phyloP scores from a whole-genome alignment of 345 rosid genomes.

The Sonneratia caseolaris region DNA sequence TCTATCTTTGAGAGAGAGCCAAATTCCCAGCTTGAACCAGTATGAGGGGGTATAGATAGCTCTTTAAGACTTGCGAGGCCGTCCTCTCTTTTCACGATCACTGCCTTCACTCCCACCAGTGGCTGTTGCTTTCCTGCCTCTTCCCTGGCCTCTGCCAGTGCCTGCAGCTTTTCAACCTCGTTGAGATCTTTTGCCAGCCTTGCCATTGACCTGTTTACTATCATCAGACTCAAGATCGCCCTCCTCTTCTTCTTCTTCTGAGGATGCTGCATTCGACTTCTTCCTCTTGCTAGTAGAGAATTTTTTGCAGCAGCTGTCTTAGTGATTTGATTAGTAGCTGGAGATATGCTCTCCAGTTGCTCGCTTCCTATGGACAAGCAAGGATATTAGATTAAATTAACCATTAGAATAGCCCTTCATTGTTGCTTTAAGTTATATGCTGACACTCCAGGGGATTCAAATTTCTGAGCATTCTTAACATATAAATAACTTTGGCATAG shows the following conservation, averaged over 20 bases:
- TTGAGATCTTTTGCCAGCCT: slow-evolving; percentile 27
- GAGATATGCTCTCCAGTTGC: slow-evolving; percentile 32
- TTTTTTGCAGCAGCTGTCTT: slow-evolving; percentile 34
- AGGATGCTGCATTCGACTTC: slow-evolving; percentile 49
- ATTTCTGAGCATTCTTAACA: neutral
- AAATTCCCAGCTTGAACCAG: slow-evolving; percentile 1
- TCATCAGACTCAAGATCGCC: slow-evolving; percentile 27
- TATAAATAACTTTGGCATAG: neutral
- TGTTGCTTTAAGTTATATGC: neutral
- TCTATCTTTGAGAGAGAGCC: slow-evolving; percentile 5
- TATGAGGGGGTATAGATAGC: neutral
- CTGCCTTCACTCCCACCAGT: slow-evolving; percentile 26
- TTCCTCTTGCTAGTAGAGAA: slow-evolving; percentile 43
- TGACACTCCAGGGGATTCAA: no score
- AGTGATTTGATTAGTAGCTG: slow-evolving; percentile 23
- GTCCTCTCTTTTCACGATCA: slow-evolving; percentile 59
- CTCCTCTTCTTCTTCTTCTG: slow-evolving; percentile 50
- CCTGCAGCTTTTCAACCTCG: slow-evolving; percentile 29
- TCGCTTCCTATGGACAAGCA: slow-evolving; percentile 30
- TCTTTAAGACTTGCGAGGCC: slow-evolving; percentile 53
- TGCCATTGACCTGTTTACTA: slow-evolving; percentile 50
- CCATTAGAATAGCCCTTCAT: neutral
- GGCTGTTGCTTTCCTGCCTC: slow-evolving; percentile 23
- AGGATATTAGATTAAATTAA: neutral
- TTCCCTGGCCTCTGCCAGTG: slow-evolving; percentile 34